Conservation (phyloP, 441 rosid genomes). For the Euphorbia schlechtendalii region DNA sequence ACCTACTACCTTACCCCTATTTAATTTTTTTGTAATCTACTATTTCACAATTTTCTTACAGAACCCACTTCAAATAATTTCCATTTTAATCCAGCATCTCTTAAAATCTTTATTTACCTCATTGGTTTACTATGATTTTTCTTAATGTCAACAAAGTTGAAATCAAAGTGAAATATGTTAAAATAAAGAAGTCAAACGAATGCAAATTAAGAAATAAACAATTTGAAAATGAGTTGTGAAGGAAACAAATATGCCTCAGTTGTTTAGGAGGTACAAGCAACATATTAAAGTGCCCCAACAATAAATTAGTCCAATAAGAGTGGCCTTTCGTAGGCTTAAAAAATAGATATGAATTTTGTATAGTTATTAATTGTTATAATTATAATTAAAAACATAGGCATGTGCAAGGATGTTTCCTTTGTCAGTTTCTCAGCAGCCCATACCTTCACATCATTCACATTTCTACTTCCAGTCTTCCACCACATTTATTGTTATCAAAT, state of each 20-base stretch:
- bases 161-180: neutral
- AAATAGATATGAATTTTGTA: neutral
- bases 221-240: neutral
- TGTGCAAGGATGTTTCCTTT: conserved; percentile 24
- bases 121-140: too few species aligned
- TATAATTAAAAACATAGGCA: conserved; percentile 7
- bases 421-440: conserved; percentile 10
- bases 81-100: too few species aligned
- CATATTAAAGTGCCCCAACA: neutral
- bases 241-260: neutral
- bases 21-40: too few species aligned
- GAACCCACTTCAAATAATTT: too few species aligned
- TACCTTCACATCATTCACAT: neutral
- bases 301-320: neutral
- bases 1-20: too few species aligned
- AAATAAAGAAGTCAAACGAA: neutral
- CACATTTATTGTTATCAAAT: too few species aligned
- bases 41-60: too few species aligned
- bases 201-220: neutral
- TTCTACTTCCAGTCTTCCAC: neutral
- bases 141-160: too few species aligned
- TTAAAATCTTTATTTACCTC: too few species aligned
- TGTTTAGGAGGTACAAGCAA: neutral
- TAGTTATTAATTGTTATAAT: neutral
- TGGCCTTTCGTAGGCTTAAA: neutral